These are phyloP conservation scores for Yarrowia sp. DNA, from an alignment of 805 yeast genomes.

Conservation along the genomic window DNA sequence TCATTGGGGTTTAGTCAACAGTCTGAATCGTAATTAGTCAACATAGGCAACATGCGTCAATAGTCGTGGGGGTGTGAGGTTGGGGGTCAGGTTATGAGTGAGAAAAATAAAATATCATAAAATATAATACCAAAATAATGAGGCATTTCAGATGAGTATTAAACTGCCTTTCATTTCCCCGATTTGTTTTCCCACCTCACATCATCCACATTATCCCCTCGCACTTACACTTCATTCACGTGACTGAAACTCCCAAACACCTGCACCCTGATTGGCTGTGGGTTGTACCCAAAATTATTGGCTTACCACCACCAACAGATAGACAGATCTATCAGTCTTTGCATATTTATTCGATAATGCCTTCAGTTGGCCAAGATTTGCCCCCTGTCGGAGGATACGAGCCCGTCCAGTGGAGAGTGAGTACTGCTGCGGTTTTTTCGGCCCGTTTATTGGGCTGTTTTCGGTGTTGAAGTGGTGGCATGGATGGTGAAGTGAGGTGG, in stretches of 20 bases:
- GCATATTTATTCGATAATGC: slow-evolving; percentile 27
- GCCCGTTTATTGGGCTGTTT: not conserved
- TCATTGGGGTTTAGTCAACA: slow-evolving; percentile 7
- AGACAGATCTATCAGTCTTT: slow-evolving; percentile 35
- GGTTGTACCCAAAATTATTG: slow-evolving; percentile 34
- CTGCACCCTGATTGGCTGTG: slow-evolving; percentile 39
- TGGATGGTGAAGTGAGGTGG: not conserved
- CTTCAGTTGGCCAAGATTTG: slow-evolving; percentile 64
- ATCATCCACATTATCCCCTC: not conserved
- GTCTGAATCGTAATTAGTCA: not conserved
- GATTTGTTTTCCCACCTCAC: not conserved
- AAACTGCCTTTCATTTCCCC: not conserved
- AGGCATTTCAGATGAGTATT: not conserved
- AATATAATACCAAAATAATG: not conserved
- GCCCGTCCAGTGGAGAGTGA: slow-evolving; percentile 79
- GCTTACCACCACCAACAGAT: slow-evolving; percentile 36
- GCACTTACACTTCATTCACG: slow-evolving; percentile 16
- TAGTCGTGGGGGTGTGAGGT: not conserved
- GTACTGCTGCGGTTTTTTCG: slow-evolving; percentile 37
- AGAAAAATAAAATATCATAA: no score
- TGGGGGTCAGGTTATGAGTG: slow-evolving; percentile 9
- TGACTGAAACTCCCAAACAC: slow-evolving; percentile 36
- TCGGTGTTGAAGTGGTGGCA: slow-evolving; percentile 2
- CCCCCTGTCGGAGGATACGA: slow-evolving; percentile 90
- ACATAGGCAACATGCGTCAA: slow-evolving; percentile 3